These are phyloP conservation scores for Turnera subulata DNA, from an alignment of 345 rosid species.

Conservation along the genomic window DNA sequence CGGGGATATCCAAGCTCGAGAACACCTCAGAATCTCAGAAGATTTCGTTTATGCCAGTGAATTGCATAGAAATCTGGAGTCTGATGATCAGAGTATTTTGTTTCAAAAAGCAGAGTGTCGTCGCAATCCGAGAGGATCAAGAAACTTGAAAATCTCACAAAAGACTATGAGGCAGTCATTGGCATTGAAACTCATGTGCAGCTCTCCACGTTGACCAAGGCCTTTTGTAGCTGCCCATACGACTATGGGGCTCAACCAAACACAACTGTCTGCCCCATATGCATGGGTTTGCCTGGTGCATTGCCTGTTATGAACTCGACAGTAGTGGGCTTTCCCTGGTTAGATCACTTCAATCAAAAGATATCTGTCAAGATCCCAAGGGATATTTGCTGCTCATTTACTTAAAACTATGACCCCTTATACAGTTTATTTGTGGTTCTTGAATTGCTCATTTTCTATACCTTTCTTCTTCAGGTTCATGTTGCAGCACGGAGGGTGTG, in stretches of 20 bases:
- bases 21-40: too few relatives aligned
- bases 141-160: conserved; percentile 44
- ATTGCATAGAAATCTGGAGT: too few relatives aligned
- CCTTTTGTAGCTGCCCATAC: conserved; percentile 85
- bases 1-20: too few relatives aligned
- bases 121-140: conserved; percentile 15
- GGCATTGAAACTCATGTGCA: conserved; percentile 98
- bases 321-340: conserved; percentile 34
- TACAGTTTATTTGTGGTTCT: not conserved
- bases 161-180: conserved; percentile 72
- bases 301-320: conserved; percentile 78
- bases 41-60: too few relatives aligned
- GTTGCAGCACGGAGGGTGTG: conserved; percentile 88
- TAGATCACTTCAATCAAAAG: not conserved
- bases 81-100: too few relatives aligned
- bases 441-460: conserved; percentile 14
- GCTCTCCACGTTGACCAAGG: conserved; percentile 81
- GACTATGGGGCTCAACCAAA: conserved; percentile 73
- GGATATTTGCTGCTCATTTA: conserved; percentile 6
- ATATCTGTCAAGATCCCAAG: not conserved
- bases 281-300: conserved; percentile 98
- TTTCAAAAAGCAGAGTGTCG: too few relatives aligned
- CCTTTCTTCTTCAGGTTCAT: conserved; percentile 48
- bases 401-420: not conserved
- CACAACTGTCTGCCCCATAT: conserved; percentile 71